Evolutionary conservation across 1,139 yeast species (phyloP), one percentile per base, ranked within the genome.

Genomic region (Sugiyamaella japonica): DNA sequence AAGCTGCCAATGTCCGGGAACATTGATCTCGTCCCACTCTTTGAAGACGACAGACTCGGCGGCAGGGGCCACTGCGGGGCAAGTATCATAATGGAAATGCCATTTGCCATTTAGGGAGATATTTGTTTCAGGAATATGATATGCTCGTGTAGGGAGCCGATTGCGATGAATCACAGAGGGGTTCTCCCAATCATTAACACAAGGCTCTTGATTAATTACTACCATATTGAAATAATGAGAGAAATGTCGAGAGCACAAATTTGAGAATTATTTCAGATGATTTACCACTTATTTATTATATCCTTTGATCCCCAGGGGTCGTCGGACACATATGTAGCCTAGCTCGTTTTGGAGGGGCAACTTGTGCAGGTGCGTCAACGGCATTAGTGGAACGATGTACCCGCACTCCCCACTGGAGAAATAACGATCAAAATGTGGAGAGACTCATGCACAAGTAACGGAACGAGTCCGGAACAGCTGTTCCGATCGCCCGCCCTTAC

Each of bases 1-100:
- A 23, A 70, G 59, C 59, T 71, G 74, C 73, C 74, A 71, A 55
- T 69, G 69, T 7, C 73, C 72, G 1, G 74, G 74, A 15, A 71
- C 74, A 1, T 50, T 34, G 17, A 71, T 60, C 7, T 47, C 10
- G 7, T 32, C 43, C 59, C 59, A 58, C 10, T 42, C 32, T 5
- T 37, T 10, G 38, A 12, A 20, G 13, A 17, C 36, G 43, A 23
- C 59, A 3, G 56, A 39, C 3, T 39, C 29, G 6, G 17, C 13
- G 13, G 28, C 12, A 39, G 70, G 70, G 7, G 70, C 68, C 16
- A 46, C 55, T 3, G 55, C 48, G 10, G 70, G 67, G 13, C 61
- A 55, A 3, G 55, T 53, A 23, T 56, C 58, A 52, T 67, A 70
- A 31, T 56, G 56, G 55, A 69, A 69, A 40, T 64, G 59, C 74